Percentiles rank a stretch among this genome's conserved stretches.
Conservation (phyloP, 768 basidiomycete genomes). For the Steccherinum ochraceum region DNA sequence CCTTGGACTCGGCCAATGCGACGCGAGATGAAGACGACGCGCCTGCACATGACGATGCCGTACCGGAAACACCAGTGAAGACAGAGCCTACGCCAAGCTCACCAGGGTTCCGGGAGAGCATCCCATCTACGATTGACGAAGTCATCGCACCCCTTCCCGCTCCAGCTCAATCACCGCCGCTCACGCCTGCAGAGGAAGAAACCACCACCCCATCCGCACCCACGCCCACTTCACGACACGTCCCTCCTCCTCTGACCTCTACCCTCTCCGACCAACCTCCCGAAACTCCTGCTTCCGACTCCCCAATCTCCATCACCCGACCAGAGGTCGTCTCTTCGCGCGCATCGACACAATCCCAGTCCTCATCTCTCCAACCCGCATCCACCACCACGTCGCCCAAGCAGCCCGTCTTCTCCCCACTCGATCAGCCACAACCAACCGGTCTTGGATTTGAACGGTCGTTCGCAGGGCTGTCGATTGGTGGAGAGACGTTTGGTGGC, state of each 20-base stretch:
- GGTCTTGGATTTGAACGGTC: constrained; percentile 22
- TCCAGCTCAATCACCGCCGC: constrained; percentile 7
- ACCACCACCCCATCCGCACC: constrained; percentile 7
- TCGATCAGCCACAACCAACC: constrained; percentile 22
- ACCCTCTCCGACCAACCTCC: constrained; percentile 29
- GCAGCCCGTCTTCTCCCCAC: constrained; percentile 20
- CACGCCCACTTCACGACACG: constrained; percentile 8
- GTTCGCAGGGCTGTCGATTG: constrained; percentile 39
- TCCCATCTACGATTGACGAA: constrained; percentile 11
- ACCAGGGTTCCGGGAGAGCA: constrained; percentile 20
- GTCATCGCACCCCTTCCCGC: constrained; percentile 11
- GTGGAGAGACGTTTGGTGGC: constrained; percentile 38
- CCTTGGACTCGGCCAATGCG: constrained; percentile 34
- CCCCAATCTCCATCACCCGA: not conserved
- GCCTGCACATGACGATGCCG: constrained; percentile 8
- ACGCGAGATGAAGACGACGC: constrained; percentile 25
- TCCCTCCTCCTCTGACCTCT: constrained; percentile 24
- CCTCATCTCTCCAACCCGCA: not conserved
- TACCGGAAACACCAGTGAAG: constrained; percentile 12
- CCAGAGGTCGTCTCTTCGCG: not conserved
- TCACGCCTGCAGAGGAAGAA: not conserved
- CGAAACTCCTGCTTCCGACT: constrained; percentile 12
- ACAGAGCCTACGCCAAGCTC: constrained; percentile 3
- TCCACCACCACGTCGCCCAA: constrained; percentile 11
- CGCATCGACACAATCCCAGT: constrained; percentile 6